Evolutionary conservation across 1,139 yeast species (phyloP).

Genomic region (Taphrina flavorubra): DNA sequence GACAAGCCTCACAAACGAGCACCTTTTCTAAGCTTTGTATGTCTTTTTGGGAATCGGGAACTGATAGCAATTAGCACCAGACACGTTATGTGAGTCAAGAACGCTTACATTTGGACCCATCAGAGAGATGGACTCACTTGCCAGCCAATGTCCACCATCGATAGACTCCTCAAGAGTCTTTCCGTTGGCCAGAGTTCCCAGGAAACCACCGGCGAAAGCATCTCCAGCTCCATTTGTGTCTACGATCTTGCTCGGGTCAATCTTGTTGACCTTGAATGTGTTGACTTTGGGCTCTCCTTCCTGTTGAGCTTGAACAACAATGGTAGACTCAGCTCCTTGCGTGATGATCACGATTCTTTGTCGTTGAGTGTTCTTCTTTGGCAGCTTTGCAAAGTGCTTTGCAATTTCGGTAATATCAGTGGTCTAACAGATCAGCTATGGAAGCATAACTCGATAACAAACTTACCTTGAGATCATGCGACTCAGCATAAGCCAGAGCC

Average conservation of each 20-base stretch:
- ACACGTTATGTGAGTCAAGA: too few species aligned
- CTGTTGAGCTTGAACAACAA: slow-evolving; percentile 60
- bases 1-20: background rate
- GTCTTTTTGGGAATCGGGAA: slow-evolving; percentile 38
- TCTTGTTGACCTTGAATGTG: slow-evolving; percentile 70
- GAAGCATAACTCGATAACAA: background rate
- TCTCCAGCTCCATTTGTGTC: slow-evolving; percentile 99
- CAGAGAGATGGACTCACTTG: slow-evolving; percentile 86
- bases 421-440: slow-evolving; percentile 51
- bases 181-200: slow-evolving; percentile 84
- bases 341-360: slow-evolving; percentile 84
- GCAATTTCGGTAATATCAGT: slow-evolving; percentile 79
- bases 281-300: slow-evolving; percentile 56
- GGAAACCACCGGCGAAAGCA: slow-evolving; percentile 97
- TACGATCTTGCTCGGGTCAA: slow-evolving; percentile 68
- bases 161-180: slow-evolving; percentile 65
- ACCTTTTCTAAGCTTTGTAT: slow-evolving; percentile 14
- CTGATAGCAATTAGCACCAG: background rate
- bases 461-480: slow-evolving; percentile 59
- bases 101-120: slow-evolving; percentile 66
- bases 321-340: slow-evolving; percentile 80
- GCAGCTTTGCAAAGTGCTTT: slow-evolving; percentile 74
- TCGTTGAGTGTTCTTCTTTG: slow-evolving; percentile 72
- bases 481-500: slow-evolving; percentile 91
- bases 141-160: slow-evolving; percentile 97